phyloP scores from a whole-genome alignment of 2,329 filamentous ascomycete genomes.

The Colletotrichum coccodes region DNA sequence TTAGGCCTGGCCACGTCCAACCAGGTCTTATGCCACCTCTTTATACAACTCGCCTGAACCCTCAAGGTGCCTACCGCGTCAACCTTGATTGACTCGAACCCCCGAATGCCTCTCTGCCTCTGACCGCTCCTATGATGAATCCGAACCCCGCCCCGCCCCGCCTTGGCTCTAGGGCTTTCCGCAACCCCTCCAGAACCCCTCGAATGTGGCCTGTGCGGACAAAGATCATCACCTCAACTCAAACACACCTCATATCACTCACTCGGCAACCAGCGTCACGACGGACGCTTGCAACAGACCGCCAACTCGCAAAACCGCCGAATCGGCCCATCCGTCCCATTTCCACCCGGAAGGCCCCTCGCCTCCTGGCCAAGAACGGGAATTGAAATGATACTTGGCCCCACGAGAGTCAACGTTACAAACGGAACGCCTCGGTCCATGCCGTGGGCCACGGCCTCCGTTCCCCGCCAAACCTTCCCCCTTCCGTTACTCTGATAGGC shows the following conservation, averaged over 20 bases:
- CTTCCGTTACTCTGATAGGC: neutral
- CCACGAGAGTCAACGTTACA: neutral
- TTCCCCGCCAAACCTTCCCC: neutral
- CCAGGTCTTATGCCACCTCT: neutral
- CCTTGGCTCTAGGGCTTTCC: constrained; percentile 5
- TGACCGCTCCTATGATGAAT: constrained; percentile 30
- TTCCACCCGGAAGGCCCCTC: too few species aligned
- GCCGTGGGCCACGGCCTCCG: constrained; percentile 23
- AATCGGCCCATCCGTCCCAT: neutral
- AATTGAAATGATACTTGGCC: neutral
- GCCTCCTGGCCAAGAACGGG: neutral
- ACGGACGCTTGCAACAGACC: neutral
- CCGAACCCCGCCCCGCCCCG: constrained; percentile 24
- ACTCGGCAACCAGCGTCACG: neutral
- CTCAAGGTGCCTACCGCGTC: constrained; percentile 18
- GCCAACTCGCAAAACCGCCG: neutral
- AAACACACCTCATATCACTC: constrained; percentile 20
- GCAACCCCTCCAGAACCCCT: constrained; percentile 2
- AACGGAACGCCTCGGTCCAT: constrained; percentile 25
- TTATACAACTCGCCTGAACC: neutral
- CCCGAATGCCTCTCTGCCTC: neutral
- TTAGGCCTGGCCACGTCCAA: rapidly evolving
- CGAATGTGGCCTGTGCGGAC: constrained; percentile 1
- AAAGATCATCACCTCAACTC: constrained; percentile 20
- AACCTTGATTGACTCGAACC: neutral